Evolutionary conservation across 2,329 filamentous ascomycete genomes (phyloP), one percentile per base, ranked within the genome.

Genomic region (Cladosporium sp.): DNA sequence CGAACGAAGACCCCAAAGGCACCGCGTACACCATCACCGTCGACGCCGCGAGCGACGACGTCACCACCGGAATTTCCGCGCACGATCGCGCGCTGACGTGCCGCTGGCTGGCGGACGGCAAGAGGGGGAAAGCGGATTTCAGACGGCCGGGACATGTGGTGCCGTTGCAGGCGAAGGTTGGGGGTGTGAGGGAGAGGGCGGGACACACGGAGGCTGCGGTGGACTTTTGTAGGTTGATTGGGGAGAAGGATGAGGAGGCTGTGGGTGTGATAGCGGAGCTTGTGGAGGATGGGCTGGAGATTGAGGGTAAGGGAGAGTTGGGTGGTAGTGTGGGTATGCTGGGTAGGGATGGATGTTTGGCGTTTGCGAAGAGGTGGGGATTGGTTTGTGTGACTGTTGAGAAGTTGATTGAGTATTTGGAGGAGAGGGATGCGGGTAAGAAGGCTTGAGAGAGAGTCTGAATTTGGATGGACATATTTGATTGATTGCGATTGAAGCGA

Each of bases 341-440:
- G 88, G 83, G 93, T 71, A 88, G 92, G 69, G 92, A 97, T 81
- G 91, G 87, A 44, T 97, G 93, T 80, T 83, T 99, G 75, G 86
- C 84, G 60, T 99, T 99, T 84, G 95, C 93, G 32, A 88, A 88
- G 79, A 88, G 85, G 79, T 98, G 91, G 88, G 93, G 93, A 4
- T 83, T 99, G 72, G 95, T 91, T 83, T 92, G 96, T 67, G 96
- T 93, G 80, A 98, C 95, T 34, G 98, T 99, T 80, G 93, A 94
- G 77, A 93, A 94, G 79, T 79, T 99, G 80, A 90, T 94, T 32
- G 83, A 82, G 66, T 91, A 96, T 77, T 81, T 97, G 66, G 90
- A 95, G 78, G 89, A 88, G 82, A 88, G 84, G 47, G 89, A 93
- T 80, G 52, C 52, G 18, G 89, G 88, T 7, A 78, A 75, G 32